Base-by-base conservation (phyloP, 2,329 filamentous ascomycete species). In the Diaporthe ilicicola region DNA sequence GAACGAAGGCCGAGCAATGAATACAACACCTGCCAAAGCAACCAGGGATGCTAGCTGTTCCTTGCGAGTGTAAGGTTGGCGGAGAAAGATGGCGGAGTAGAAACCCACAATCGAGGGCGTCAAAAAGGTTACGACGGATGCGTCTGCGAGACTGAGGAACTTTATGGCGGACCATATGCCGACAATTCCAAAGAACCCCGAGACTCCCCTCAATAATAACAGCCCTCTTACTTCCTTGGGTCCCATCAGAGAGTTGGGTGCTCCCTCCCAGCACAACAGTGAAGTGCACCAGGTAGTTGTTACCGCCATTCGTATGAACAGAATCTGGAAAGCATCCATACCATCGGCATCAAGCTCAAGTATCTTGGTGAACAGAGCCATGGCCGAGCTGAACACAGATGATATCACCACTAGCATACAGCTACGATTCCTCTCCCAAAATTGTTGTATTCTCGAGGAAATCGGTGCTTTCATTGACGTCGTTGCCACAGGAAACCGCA, bases 111-210 rank as follows among this genome's bases (percentile, higher is more conserved):
- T 85, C 13, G 91, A 91, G 0, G 95, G 95, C 0, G 92, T 89
- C 12, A 98, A 86, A 78, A 97, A 98, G 6, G 94, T 96, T 65
- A 98, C 92, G 50, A 97, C 94, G 0, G 93, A 96, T 3, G 94
- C 94, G 79, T 97, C 95, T 17, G 94, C 92, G 2, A 97, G 87
- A 0, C 93, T 93, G 3, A 97, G 87, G 76, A 96, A 97, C 77
- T 93, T 88, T 71, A 72, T 67, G 9, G 70, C 67, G 12, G 48
- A 55, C 85, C 86, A 97, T 82, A 95, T 87, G 37, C 92, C 92
- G 78, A 91, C 93, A 2, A 95, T 91, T 5, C 93, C 93, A 76
- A 93, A 91, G 78, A 87, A 88, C 13, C 94, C 94, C 34, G 86
- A 86, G 2, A 92, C 79, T 0, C 93, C 93, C 76, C 94, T 86